A percentile compares a stretch with the other conserved stretches of the same genome.
These are phyloP conservation scores for Daldinia sp. DNA, from an alignment of 2,329 filamentous ascomycete species.

Conservation along the genomic window DNA sequence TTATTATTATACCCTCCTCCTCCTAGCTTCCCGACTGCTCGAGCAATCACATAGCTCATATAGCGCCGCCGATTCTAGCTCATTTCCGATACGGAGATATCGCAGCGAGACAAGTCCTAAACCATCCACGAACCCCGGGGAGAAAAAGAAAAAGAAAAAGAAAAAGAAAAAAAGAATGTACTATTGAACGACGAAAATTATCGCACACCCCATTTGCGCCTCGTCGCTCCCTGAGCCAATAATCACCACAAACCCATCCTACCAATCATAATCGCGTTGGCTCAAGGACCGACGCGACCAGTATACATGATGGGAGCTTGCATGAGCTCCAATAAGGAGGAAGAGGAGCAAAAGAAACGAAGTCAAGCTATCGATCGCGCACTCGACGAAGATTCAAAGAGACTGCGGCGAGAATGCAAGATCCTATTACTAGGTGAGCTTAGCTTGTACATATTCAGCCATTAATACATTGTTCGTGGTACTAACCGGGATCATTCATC, in stretches of 20 bases:
- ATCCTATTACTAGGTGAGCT: conserved; percentile 86
- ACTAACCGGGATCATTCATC: conserved; percentile 22
- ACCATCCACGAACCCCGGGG: background rate
- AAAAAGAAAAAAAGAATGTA: background rate
- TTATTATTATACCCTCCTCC: background rate
- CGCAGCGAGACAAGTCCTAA: background rate
- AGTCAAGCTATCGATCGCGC: conserved; percentile 95
- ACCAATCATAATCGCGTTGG: conserved; percentile 7
- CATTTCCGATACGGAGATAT: background rate
- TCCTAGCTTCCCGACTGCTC: background rate
- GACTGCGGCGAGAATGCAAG: conserved; percentile 97
- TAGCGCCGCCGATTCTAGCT: background rate
- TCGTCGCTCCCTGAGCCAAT: background rate
- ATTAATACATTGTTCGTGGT: background rate
- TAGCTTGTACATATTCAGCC: background rate
- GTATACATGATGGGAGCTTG: conserved; percentile 80
- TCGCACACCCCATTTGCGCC: conserved; percentile 6
- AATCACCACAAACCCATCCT: background rate
- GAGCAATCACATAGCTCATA: conserved; percentile 3
- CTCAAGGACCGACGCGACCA: conserved; percentile 15
- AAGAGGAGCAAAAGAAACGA: conserved; percentile 92
- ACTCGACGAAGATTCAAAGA: conserved; percentile 92
- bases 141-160: background rate
- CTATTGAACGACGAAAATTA: background rate
- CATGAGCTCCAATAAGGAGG: conserved; percentile 87